A percentile compares a stretch with the other conserved stretches of the same genome.
phyloP scores from a whole-genome alignment of 352 stramenopile species.

The Phytophthora multivora region DNA sequence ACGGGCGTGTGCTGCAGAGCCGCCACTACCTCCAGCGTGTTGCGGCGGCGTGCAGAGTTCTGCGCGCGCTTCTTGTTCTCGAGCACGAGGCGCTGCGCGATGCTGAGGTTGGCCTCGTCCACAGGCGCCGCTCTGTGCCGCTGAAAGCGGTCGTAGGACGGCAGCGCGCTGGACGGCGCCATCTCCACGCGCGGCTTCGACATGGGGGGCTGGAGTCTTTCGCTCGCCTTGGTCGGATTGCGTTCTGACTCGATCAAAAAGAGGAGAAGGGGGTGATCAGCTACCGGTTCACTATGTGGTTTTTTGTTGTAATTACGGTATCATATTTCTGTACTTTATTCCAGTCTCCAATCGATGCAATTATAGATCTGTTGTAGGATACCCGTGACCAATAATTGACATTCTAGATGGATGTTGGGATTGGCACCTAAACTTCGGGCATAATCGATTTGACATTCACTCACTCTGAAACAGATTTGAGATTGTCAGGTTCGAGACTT shows the following conservation, averaged over 20 bases:
- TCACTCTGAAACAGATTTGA: too few relatives aligned
- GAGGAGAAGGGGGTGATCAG: too few relatives aligned
- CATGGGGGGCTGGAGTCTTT: constrained; percentile 12
- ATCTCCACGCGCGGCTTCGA: constrained; percentile 64
- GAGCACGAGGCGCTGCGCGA: constrained; percentile 82
- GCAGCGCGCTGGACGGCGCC: constrained; percentile 68
- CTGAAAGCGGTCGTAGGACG: constrained; percentile 84
- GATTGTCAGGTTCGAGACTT: too few relatives aligned
- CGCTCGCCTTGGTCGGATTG: neutral
- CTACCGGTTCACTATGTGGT: too few relatives aligned
- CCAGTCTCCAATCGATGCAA: too few relatives aligned
- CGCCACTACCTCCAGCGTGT: constrained; percentile 69
- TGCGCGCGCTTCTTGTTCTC: constrained; percentile 83
- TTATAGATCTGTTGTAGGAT: too few relatives aligned
- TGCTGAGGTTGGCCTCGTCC: constrained; percentile 66
- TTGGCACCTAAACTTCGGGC: too few relatives aligned
- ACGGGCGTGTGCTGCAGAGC: constrained; percentile 72
- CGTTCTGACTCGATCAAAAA: neutral
- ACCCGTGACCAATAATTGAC: too few relatives aligned
- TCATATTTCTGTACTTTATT: too few relatives aligned
- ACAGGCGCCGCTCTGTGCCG: constrained; percentile 56
- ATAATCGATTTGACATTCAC: too few relatives aligned
- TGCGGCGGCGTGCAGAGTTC: constrained; percentile 67
- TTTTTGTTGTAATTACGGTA: too few relatives aligned
- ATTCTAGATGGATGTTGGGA: too few relatives aligned